Conservation (phyloP, 345 rosid genomes). For the Citrus unshiu region DNA sequence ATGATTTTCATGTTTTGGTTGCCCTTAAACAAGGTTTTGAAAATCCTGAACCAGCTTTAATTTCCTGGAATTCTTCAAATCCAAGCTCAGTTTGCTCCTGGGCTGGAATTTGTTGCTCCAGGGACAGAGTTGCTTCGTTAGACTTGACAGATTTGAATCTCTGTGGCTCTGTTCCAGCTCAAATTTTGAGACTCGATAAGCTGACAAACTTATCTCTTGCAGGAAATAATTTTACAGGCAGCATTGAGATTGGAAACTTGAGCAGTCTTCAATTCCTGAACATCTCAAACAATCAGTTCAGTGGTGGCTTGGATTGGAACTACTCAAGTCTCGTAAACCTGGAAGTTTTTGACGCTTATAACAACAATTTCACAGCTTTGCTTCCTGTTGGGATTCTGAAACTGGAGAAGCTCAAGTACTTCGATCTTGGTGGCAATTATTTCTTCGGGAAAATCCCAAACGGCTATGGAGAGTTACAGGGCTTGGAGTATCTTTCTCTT, state of each 20-base stretch:
- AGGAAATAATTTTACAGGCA: constrained; percentile 49
- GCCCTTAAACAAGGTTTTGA: constrained; percentile 48
- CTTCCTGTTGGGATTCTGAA: constrained; percentile 41
- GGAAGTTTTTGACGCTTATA: constrained; percentile 45
- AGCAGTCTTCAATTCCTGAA: constrained; percentile 42
- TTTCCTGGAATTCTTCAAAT: constrained; percentile 45
- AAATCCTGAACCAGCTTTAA: constrained; percentile 42
- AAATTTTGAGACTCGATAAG: constrained; percentile 36
- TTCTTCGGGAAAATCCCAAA: constrained; percentile 49
- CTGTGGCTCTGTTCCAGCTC: constrained; percentile 44
- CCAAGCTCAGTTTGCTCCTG: constrained; percentile 62
- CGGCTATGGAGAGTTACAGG: constrained; percentile 34
- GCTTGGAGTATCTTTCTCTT: constrained; percentile 46
- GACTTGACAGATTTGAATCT: constrained; percentile 56
- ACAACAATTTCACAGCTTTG: constrained; percentile 53
- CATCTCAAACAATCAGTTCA: constrained; percentile 53
- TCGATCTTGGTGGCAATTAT: constrained; percentile 71
- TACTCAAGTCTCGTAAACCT: constrained; percentile 34
- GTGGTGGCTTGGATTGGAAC: constrained; percentile 47
- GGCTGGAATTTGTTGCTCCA: constrained; percentile 46
- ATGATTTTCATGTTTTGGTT: constrained; percentile 44
- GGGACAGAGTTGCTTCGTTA: constrained; percentile 44
- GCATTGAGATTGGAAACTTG: constrained; percentile 37
- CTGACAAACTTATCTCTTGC: constrained; percentile 55
- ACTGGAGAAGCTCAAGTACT: constrained; percentile 34